Percentiles rank a stretch among this genome's conserved stretches.
These are phyloP conservation scores for Puya raimondii DNA, from an alignment of 176 grass and related monocot species.

Conservation along the genomic window DNA sequence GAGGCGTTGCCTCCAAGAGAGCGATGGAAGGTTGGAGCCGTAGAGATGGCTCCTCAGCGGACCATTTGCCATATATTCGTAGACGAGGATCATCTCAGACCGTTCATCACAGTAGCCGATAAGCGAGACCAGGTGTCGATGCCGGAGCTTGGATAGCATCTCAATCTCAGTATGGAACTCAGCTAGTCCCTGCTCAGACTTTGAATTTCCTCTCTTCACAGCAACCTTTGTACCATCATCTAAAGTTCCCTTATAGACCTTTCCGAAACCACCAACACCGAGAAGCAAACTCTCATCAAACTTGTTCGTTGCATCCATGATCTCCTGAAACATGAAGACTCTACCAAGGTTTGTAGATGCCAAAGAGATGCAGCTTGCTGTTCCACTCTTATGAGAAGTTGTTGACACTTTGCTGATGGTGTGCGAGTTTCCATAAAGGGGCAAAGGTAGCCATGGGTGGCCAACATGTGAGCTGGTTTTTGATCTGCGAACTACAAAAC, in stretches of 20 bases:
- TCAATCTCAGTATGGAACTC: slow-evolving; percentile 92
- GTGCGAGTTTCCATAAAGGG: slow-evolving; percentile 27
- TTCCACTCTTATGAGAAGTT: slow-evolving; percentile 47
- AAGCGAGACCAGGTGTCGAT: slow-evolving; percentile 81
- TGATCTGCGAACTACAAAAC: slow-evolving; percentile 5
- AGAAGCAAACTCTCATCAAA: slow-evolving; percentile 82
- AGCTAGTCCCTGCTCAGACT: slow-evolving; percentile 75
- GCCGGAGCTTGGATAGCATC: slow-evolving; percentile 77
- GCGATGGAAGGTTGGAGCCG: slow-evolving; percentile 51
- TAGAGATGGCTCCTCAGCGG: slow-evolving; percentile 81
- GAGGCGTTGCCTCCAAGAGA: slow-evolving; percentile 72
- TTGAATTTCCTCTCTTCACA: slow-evolving; percentile 84
- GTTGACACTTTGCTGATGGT: slow-evolving; percentile 56
- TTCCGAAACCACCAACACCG: slow-evolving; percentile 86
- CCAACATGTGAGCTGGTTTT: slow-evolving; percentile 22
- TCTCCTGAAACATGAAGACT: slow-evolving; percentile 59
- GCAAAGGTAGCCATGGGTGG: slow-evolving; percentile 45
- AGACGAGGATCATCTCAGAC: slow-evolving; percentile 92
- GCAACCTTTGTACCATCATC: slow-evolving; percentile 65
- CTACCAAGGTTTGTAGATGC: slow-evolving; percentile 66
- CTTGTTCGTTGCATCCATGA: slow-evolving; percentile 65
- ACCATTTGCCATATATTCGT: slow-evolving; percentile 96
- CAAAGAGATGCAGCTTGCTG: slow-evolving; percentile 63
- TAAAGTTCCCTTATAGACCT: slow-evolving; percentile 79
- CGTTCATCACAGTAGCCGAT: slow-evolving; percentile 87